Base-by-base conservation (phyloP, 106 monocot species). In the Amphibolis antarctica region DNA sequence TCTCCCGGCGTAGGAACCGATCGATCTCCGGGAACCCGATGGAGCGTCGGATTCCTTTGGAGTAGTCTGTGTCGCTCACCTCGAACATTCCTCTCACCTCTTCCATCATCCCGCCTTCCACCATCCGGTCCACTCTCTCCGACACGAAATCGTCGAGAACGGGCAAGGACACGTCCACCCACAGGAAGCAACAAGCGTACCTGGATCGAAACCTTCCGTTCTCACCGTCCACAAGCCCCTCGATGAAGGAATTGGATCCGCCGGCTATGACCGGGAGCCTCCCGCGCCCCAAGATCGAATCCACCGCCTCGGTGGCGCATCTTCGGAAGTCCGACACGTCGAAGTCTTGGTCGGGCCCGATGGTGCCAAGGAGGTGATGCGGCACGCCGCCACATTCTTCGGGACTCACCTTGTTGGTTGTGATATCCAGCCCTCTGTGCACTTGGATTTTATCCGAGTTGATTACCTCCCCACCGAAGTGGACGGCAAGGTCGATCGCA, bases 381-480 rank as follows among this genome's bases (percentile, higher is more conserved):
- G 67, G 73, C 9, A 83, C 22, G 69, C 72, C 83, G 53, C 68
- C 73, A 49, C 52, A 43, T 44, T 88, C 87, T 17, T 72, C 75
- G 12, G 19, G 20, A 4, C 83, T 88, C 43, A 83, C 80, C 71
- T 88, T 88, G 70, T 88, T 88, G 48, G 83, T 80, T 27, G 78
- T 68, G 7, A 82, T 44, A 45, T 69, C 29, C 46, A 87, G 86
- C 66, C 83, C 86, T 24, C 61, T 55, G 73, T 88, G 75, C 9
- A 88, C 74, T 45, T 88, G 87, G 62, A 88, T 88, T 56, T 88
- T 88, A 80, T 88, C 87, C 17, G 83, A 83, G 58, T 88, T 88
- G 29, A 88, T 58, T 25, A 88, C 55, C 47, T 88, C 86, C 5
- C 74, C 82, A 30, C 19, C 30, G 42, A 80, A 80, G 15, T 44